Conservation (phyloP, 2,329 filamentous ascomycete genomes). For the Fusarium coicis region DNA sequence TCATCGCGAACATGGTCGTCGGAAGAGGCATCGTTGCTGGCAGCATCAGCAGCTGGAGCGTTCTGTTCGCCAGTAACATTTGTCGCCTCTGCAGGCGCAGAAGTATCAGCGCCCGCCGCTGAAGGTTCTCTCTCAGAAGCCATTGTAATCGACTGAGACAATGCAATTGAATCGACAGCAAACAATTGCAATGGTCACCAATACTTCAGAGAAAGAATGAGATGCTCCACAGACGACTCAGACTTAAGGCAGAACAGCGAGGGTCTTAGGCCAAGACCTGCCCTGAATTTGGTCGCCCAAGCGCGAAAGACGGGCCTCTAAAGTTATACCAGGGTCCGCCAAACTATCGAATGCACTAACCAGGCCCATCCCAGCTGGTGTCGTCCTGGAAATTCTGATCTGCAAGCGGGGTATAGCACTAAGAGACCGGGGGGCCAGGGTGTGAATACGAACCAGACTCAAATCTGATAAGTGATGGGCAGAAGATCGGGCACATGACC, state of each 20-base stretch:
- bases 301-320: not conserved
- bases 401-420: constrained; percentile 19
- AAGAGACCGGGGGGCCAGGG: not conserved
- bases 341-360: not conserved
- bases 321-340: constrained; percentile 19
- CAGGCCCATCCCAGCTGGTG: not conserved
- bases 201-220: not conserved
- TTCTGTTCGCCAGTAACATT: not conserved
- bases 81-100: not conserved
- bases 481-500: constrained; percentile 9
- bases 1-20: constrained; percentile 32
- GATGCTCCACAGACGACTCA: not conserved
- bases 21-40: constrained; percentile 23
- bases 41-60: not conserved
- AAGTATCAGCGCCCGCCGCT: not conserved
- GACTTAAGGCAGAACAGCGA: not conserved
- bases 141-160: not conserved
- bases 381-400: constrained; percentile 14
- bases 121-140: not conserved
- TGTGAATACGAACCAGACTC: not conserved
- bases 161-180: not conserved
- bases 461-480: constrained; percentile 10
- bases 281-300: not conserved
- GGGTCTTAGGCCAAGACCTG: not conserved
- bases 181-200: not conserved